phyloP scores from a whole-genome alignment of 306 rosid genomes.

The Lathyrus aphaca region DNA sequence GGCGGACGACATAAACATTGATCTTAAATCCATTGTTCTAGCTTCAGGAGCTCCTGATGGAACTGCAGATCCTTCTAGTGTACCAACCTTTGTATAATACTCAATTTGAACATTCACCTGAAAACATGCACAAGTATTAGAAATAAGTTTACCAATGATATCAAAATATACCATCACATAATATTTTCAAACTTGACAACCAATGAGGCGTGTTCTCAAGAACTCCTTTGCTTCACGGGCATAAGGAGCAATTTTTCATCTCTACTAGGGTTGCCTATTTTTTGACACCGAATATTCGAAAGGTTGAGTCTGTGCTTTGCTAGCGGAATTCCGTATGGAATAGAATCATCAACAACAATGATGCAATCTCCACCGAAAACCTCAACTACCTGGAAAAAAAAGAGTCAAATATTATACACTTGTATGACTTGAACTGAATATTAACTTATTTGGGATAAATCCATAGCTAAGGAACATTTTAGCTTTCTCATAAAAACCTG shows the following conservation, averaged over 20 bases:
- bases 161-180: too few relatives aligned
- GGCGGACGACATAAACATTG: slow-evolving; percentile 67
- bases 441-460: too few relatives aligned
- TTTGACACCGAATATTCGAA: slow-evolving; percentile 97
- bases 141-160: too few relatives aligned
- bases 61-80: slow-evolving; percentile 59
- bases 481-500: slow-evolving; percentile 97
- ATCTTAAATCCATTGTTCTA: slow-evolving; percentile 95
- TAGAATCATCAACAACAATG: too few relatives aligned
- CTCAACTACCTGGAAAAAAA: slow-evolving; percentile 84
- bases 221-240: slow-evolving; percentile 99
- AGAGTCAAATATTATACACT: slow-evolving; percentile 16
- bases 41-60: too few relatives aligned
- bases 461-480: slow-evolving; percentile 23
- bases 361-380: slow-evolving; percentile 97
- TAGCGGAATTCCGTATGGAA: slow-evolving; percentile 85
- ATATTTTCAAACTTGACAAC: slow-evolving; percentile 69
- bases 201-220: slow-evolving; percentile 89
- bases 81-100: slow-evolving; percentile 77
- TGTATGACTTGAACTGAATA: not conserved
- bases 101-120: slow-evolving; percentile 98
- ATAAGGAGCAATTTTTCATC: slow-evolving; percentile 98
- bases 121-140: slow-evolving; percentile 31
- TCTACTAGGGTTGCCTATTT: slow-evolving; percentile 93
- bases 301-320: slow-evolving; percentile 96